Evolutionary conservation across 805 yeast species (phyloP).

Genomic region (Suhomyces vadensis): DNA sequence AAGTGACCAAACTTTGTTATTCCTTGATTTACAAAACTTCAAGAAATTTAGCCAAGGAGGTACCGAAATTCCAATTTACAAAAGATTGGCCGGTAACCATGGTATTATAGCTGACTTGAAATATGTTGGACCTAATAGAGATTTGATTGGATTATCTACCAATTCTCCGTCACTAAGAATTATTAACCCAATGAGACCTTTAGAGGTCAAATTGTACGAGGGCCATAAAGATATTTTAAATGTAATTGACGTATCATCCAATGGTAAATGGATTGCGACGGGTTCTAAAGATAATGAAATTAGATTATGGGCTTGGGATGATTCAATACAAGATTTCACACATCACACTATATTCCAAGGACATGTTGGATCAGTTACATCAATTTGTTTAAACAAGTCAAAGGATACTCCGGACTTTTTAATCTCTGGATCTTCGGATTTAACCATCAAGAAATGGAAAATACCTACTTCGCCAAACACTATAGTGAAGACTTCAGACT

Average conservation of each 20-base stretch:
- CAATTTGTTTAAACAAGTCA: constrained; percentile 70
- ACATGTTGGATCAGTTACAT: constrained; percentile 84
- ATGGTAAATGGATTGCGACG: constrained; percentile 89
- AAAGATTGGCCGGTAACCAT: constrained; percentile 85
- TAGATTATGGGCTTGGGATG: constrained; percentile 73
- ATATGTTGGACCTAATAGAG: constrained; percentile 63
- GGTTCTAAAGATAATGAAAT: constrained; percentile 90
- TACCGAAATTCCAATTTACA: constrained; percentile 40
- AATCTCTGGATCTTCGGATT: constrained; percentile 81
- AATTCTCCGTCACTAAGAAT: constrained; percentile 87
- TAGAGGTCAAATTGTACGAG: constrained; percentile 64
- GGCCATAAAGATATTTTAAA: constrained; percentile 89
- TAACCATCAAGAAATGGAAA: constrained; percentile 84
- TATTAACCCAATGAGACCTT: constrained; percentile 58
- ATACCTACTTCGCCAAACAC: constrained; percentile 50
- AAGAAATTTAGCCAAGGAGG: constrained; percentile 18
- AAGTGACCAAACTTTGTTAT: constrained; percentile 82
- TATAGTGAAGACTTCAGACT: constrained; percentile 63
- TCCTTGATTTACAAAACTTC: constrained; percentile 36
- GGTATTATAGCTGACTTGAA: constrained; percentile 92
- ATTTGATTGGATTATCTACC: constrained; percentile 80
- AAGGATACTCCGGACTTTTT: constrained; percentile 60
- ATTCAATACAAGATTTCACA: constrained; percentile 36
- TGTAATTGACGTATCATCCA: constrained; percentile 70
- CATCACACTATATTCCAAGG: constrained; percentile 72